Evolutionary conservation across 2,329 filamentous ascomycete genomes (phyloP).

Genomic region (Colletotrichum costaricense): DNA sequence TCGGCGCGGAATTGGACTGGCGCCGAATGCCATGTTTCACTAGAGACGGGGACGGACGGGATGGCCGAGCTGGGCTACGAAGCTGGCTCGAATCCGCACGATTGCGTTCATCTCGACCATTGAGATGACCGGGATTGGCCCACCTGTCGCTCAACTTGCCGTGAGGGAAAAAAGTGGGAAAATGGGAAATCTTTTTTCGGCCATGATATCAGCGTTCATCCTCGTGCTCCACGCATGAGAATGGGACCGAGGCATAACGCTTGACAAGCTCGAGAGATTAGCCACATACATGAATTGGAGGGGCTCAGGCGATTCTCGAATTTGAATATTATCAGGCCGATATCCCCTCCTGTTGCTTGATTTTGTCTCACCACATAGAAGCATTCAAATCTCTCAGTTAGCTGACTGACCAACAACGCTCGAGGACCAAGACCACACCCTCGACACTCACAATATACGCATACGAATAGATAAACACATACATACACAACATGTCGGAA

Average conservation of each 20-base stretch:
- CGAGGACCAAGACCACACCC: not conserved
- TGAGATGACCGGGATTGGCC: constrained; percentile 17
- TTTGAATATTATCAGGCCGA: constrained; percentile 23
- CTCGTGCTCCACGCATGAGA: constrained; percentile 29
- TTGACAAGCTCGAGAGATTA: constrained; percentile 18
- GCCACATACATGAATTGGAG: not conserved
- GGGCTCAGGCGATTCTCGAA: not conserved
- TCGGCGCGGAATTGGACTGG: constrained; percentile 26
- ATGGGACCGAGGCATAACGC: constrained; percentile 31
- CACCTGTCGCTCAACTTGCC: constrained; percentile 9
- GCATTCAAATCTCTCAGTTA: not conserved
- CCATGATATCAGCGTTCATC: constrained; percentile 33
- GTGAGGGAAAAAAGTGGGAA: constrained; percentile 31
- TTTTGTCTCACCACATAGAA: not conserved
- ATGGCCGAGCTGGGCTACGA: constrained; percentile 18
- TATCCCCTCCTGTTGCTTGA: not conserved
- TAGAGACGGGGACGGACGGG: constrained; percentile 15
- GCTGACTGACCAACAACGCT: not conserved
- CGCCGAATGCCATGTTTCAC: constrained; percentile 33
- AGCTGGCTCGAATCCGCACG: constrained; percentile 1
- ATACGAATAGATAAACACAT: not conserved
- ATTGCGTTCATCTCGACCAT: constrained; percentile 25
- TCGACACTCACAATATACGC: not conserved
- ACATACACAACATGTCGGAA: constrained; percentile 26
- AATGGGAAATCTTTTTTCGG: constrained; percentile 15